Conservation (phyloP, 495 filamentous ascomycete genomes). For the Staphylotrichum longicolle region DNA sequence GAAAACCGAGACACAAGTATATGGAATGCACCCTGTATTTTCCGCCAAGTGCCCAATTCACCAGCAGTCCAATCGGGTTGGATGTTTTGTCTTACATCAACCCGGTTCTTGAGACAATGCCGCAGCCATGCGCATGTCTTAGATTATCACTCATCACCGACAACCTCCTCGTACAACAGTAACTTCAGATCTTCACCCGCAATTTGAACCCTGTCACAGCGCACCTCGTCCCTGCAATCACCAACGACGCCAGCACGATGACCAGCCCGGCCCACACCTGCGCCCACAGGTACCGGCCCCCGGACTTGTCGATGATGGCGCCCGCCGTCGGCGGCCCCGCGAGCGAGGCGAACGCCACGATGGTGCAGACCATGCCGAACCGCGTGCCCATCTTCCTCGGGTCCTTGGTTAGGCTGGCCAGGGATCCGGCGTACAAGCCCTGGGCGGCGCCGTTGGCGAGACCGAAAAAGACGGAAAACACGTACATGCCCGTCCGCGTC, state of each 20-base stretch:
- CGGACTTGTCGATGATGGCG: conserved; percentile 42
- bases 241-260: conserved; percentile 31
- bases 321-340: conserved; percentile 46
- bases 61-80: not conserved
- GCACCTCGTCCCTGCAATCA: conserved; percentile 22
- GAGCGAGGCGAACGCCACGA: conserved; percentile 40
- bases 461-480: conserved; percentile 43
- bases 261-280: conserved; percentile 45
- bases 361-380: conserved; percentile 47
- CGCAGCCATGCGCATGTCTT: conserved; percentile 4
- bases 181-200: conserved; percentile 32
- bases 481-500: conserved; percentile 40
- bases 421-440: conserved; percentile 37
- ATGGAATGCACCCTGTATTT: too few species aligned
- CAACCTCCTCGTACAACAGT: too few species aligned
- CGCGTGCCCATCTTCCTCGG: conserved; percentile 44
- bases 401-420: conserved; percentile 43
- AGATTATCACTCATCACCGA: not conserved
- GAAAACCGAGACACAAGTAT: too few species aligned
- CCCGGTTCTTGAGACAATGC: not conserved
- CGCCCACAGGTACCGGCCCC: conserved; percentile 39
- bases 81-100: conserved; percentile 2
- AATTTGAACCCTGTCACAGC: conserved; percentile 28
- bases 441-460: conserved; percentile 41
- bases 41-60: too few species aligned